Percentiles rank a stretch among this genome's conserved stretches.
phyloP scores from a whole-genome alignment of 2,329 filamentous ascomycete species.

The Bretziella fagacearum region DNA sequence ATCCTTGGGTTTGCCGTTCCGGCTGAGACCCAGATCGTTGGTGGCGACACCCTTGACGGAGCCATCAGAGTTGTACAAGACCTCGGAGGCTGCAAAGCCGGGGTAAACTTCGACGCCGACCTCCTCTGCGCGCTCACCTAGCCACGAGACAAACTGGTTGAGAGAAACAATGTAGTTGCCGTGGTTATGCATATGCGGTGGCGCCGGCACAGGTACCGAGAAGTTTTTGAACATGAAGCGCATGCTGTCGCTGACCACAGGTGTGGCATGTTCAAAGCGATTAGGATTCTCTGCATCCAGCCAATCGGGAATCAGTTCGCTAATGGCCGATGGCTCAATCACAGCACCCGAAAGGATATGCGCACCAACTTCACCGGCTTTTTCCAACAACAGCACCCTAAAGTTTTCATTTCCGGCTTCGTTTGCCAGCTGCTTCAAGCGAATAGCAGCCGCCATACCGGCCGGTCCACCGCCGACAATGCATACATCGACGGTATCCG shows the following conservation, averaged over 20 bases:
- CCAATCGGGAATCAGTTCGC: constrained; percentile 91
- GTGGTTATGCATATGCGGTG: constrained; percentile 95
- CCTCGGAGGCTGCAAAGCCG: constrained; percentile 85
- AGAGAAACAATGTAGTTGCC: constrained; percentile 96
- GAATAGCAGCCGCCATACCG: constrained; percentile 81
- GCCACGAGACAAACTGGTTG: constrained; percentile 90
- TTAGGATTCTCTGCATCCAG: constrained; percentile 72
- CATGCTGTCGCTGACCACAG: constrained; percentile 74
- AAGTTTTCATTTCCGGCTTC: constrained; percentile 93
- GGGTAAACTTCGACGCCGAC: constrained; percentile 90
- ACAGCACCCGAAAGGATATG: constrained; percentile 95
- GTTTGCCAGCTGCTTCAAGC: constrained; percentile 86
- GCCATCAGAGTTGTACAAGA: constrained; percentile 73
- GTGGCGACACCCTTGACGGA: constrained; percentile 89
- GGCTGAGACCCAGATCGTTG: constrained; percentile 75
- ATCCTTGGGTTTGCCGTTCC: constrained; percentile 72
- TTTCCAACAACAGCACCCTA: constrained; percentile 79
- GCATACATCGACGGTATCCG: constrained; percentile 87
- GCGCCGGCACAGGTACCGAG: constrained; percentile 65
- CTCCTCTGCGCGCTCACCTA: constrained; percentile 92
- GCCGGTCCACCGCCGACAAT: constrained; percentile 94
- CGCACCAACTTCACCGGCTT: constrained; percentile 84
- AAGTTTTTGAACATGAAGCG: constrained; percentile 73
- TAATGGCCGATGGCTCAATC: constrained; percentile 71
- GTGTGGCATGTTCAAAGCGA: constrained; percentile 73